Evolutionary conservation across 306 rosid species (phyloP).

Genomic region (barrel medic (Medicago truncatula)): MtrunA17r5.0-ANR NC_053046.1:39358501-39359000

Average conservation of each 20-base stretch:
- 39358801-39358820: no score
- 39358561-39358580: background rate
- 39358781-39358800: no score
- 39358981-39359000: conserved; percentile 46
- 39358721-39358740: no score
- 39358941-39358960: conserved; percentile 45
- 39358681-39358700: background rate
- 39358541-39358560: background rate
- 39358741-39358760: no score
- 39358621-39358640: background rate
- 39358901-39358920: conserved; percentile 51
- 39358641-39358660: background rate
- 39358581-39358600: background rate
- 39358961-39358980: conserved; percentile 29
- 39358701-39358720: background rate
- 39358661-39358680: background rate
- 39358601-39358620: no score
- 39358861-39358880: background rate
- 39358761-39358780: no score
- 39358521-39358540: background rate
- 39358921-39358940: conserved; percentile 40
- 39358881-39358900: background rate
- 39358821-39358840: no score
- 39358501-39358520: background rate
- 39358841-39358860: background rate